Evolutionary conservation across 805 yeast species (phyloP), one percentile per base, ranked within the genome.

Genomic region (Sugiyamaella mastotermitis): DNA sequence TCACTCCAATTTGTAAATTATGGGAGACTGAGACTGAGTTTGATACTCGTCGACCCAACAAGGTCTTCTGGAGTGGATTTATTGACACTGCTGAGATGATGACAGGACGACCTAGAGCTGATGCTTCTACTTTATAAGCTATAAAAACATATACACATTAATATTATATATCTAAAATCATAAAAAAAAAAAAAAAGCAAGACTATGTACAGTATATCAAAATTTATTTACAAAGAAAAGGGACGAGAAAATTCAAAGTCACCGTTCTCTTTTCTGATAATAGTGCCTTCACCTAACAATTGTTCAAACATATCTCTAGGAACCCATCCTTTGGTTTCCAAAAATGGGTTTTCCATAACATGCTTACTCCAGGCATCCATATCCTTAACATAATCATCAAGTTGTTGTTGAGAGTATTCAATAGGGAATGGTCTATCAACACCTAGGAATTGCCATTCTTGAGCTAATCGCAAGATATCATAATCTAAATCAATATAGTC

Each of bases 291-390:
- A 15, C 76, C 74, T 28, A 77, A 60, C 51, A 85, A 68, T 34
- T 74, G 73, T 23, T 76, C 80, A 55, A 90, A 88, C 82, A 86
- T 77, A 56, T 86, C 95, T 56, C 86, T 95, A 13, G 97, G 96
- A 41, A 92, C 74, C 95, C 97, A 90, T 4, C 96, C 96, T 38
- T 83, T 82, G 17, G 96, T 83, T 33, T 90, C 90, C 21, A 84
- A 80, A 61, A 86, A 88, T 29, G 97, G 96, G 35, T 78, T 71
- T 4, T 78, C 68, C 25, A 80, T 71, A 33, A 83, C 62, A 49
- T 75, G 77, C 46, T 73, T 64, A 60, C 85, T 90, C 65, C 84
- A 83, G 21, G 68, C 72, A 42, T 74, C 78, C 50, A 85, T 68
- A 18, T 71, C 73, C 16, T 65, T 53, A 37, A 74, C 76, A 53